A percentile compares a stretch with the other conserved stretches of the same genome.
Conservation (phyloP, 1,284 basidiomycete genomes). For the Rhodofomes roseus region DNA sequence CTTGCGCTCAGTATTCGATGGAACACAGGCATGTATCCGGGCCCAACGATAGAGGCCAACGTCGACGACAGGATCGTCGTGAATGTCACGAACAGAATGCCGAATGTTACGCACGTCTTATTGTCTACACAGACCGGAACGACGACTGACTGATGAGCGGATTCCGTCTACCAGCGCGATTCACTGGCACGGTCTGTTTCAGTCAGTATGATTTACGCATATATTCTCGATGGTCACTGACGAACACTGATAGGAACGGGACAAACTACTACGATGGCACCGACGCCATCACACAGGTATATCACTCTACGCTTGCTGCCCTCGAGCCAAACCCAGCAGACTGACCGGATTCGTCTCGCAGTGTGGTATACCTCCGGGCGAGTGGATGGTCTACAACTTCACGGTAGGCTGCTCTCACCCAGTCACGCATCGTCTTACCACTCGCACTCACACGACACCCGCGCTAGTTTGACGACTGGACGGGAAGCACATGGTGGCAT, state of each 20-base stretch:
- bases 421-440: neutral
- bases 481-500: conserved; percentile 22
- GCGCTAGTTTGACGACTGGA: conserved; percentile 12
- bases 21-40: conserved; percentile 35
- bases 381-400: conserved; percentile 43
- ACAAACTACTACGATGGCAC: conserved; percentile 45
- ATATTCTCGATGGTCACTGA: conserved; percentile 13
- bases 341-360: conserved; percentile 13
- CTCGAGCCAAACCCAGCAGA: neutral
- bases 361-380: conserved; percentile 46
- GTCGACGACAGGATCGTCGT: conserved; percentile 40
- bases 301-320: neutral
- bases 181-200: conserved; percentile 41
- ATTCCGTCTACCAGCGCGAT: conserved; percentile 25
- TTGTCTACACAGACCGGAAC: neutral
- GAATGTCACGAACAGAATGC: conserved; percentile 37
- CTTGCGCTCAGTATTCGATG: neutral
- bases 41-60: conserved; percentile 47
- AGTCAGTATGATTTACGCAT: conserved; percentile 25
- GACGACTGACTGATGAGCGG: neutral
- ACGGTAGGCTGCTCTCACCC: conserved; percentile 13
- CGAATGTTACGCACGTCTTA: conserved; percentile 27
- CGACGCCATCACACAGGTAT: conserved; percentile 35
- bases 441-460: neutral
- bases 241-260: conserved; percentile 1